These are phyloP conservation scores for Anisodus tanguticus DNA, from an alignment of 257 asterid genomes.

Conservation along the genomic window DNA sequence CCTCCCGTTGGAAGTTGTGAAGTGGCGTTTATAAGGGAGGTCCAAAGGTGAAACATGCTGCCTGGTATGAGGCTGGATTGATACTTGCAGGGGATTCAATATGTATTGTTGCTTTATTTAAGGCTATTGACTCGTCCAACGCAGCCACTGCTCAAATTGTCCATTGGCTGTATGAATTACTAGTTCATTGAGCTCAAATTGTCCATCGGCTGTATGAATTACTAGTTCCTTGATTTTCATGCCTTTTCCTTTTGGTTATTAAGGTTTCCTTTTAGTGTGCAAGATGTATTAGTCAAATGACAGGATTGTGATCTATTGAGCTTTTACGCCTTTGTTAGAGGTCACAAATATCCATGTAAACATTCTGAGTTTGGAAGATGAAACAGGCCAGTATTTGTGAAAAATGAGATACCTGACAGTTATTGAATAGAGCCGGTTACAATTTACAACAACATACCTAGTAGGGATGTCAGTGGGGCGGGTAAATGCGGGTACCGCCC, in stretches of 20 bases:
- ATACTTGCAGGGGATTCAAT: not conserved
- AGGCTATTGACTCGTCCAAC: not conserved
- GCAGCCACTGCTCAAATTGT: constrained; percentile 29
- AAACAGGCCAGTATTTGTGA: not conserved
- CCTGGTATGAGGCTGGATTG: constrained; percentile 25
- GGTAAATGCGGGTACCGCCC: too few relatives aligned
- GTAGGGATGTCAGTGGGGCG: too few relatives aligned
- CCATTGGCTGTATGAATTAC: constrained; percentile 27
- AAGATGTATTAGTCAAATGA: constrained; percentile 19
- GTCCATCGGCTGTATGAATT: constrained; percentile 26
- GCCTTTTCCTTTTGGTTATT: constrained; percentile 8
- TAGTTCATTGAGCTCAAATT: constrained; percentile 31
- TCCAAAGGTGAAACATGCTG: constrained; percentile 37
- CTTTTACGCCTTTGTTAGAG: constrained; percentile 3
- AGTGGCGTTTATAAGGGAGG: constrained; percentile 51
- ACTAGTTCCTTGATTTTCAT: not conserved
- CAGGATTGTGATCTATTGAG: constrained; percentile 23
- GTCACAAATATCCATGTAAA: not conserved
- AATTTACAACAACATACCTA: too few relatives aligned
- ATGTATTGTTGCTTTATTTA: not conserved
- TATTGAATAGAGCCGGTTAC: too few relatives aligned
- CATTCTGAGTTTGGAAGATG: constrained; percentile 29
- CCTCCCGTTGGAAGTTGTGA: constrained; percentile 39
- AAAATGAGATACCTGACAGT: not conserved
- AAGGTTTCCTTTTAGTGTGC: not conserved